Percentiles rank a stretch among this genome's conserved stretches.
phyloP scores from a whole-genome alignment of 23 red algal genomes.

The Gracilaria vermiculophylla region DNA sequence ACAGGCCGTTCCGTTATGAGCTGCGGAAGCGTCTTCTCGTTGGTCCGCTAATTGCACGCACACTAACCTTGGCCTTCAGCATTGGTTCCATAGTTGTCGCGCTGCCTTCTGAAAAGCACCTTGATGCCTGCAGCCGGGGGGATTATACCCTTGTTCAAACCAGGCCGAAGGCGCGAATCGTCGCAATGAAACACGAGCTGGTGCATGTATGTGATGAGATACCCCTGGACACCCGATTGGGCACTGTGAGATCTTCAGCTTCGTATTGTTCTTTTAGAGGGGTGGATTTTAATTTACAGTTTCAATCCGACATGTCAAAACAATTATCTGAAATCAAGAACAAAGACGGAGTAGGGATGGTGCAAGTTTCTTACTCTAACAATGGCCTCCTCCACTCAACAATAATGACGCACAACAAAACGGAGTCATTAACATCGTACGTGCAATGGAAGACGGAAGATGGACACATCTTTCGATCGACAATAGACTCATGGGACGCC shows the following conservation, averaged over 20 bases:
- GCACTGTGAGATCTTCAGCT: background rate
- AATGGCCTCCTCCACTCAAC: background rate
- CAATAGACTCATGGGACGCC: background rate
- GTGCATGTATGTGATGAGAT: background rate
- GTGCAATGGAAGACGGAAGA: background rate
- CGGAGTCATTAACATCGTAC: background rate
- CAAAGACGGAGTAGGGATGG: no score
- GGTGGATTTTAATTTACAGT: background rate
- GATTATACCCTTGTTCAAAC: background rate
- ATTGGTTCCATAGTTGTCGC: slow-evolving; percentile 20
- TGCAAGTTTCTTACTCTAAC: background rate
- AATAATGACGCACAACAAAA: background rate
- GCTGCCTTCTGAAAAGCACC: background rate
- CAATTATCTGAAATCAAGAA: background rate
- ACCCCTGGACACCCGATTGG: background rate
- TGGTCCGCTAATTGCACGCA: slow-evolving; percentile 1
- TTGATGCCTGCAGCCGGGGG: slow-evolving; percentile 2
- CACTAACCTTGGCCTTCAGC: background rate
- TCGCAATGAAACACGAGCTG: background rate
- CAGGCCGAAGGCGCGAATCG: background rate
- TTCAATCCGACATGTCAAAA: background rate
- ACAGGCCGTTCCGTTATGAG: background rate
- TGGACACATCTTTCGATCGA: background rate
- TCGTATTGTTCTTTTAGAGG: background rate
- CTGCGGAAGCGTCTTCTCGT: background rate